A percentile compares a stretch with the other conserved stretches of the same genome.
Evolutionary conservation across 768 basidiomycete genomes (phyloP).

Genomic region (Tremella yokohamensis): DNA sequence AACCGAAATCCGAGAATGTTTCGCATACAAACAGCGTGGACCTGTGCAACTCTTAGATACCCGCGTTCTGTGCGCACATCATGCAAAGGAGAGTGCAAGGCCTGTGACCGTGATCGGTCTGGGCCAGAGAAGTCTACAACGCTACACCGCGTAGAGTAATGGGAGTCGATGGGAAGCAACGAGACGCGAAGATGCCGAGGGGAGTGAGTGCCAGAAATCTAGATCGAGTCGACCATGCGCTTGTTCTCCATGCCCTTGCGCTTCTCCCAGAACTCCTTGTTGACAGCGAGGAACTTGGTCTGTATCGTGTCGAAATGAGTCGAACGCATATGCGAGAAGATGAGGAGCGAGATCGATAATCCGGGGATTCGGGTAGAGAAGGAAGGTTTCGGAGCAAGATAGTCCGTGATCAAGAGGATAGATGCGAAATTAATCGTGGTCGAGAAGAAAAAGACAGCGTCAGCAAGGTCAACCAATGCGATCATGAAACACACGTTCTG

Average conservation of each 20-base stretch:
- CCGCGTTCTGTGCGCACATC: too few relatives aligned
- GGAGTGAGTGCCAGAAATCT: not conserved
- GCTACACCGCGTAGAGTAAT: too few relatives aligned
- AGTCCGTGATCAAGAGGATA: not conserved
- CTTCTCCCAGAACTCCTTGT: constrained; percentile 35
- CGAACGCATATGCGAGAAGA: not conserved
- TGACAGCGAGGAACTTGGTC: constrained; percentile 27
- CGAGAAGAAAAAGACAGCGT: not conserved
- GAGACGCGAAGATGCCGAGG: not conserved
- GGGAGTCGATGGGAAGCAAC: too few relatives aligned
- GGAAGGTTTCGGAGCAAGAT: not conserved
- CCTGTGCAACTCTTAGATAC: too few relatives aligned
- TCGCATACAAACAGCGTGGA: too few relatives aligned
- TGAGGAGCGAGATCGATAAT: too few relatives aligned
- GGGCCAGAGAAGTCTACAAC: too few relatives aligned
- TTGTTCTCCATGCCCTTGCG: constrained; percentile 15
- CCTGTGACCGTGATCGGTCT: too few relatives aligned
- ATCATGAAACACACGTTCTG: constrained; percentile 55
- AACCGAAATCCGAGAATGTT: too few relatives aligned
- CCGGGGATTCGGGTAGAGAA: not conserved
- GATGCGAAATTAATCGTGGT: not conserved
- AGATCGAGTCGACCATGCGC: constrained; percentile 19
- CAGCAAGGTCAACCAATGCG: not conserved
- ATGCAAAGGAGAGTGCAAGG: too few relatives aligned
- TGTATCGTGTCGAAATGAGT: constrained; percentile 3